phyloP scores from a whole-genome alignment of 345 rosid species.

The Corchorus capsularis region DNA sequence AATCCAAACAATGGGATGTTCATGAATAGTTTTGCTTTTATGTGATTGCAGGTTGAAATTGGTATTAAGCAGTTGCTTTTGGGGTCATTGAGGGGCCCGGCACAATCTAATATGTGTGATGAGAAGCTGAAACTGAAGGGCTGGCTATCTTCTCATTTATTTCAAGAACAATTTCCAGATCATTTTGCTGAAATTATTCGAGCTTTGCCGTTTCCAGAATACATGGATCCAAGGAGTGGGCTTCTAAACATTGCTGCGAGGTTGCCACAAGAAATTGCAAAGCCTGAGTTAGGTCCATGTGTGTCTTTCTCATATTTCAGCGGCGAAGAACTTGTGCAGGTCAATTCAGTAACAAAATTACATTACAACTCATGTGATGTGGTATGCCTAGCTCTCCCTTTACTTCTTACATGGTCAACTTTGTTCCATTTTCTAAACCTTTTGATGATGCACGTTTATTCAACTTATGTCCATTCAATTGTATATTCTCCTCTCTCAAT shows the following conservation, averaged over 20 bases:
- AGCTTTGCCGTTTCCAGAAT: slow-evolving; percentile 73
- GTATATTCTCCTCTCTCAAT: not conserved
- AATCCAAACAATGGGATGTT: too few species aligned
- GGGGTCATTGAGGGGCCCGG: slow-evolving; percentile 72
- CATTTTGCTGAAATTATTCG: slow-evolving; percentile 72
- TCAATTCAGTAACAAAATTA: slow-evolving; percentile 62
- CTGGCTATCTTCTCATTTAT: slow-evolving; percentile 81
- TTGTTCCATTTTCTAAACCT: slow-evolving; percentile 8
- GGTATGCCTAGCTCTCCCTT: slow-evolving; percentile 46
- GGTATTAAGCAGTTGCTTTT: slow-evolving; percentile 65
- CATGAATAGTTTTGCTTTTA: slow-evolving; percentile 18
- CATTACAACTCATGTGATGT: slow-evolving; percentile 69
- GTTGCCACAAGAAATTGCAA: slow-evolving; percentile 46
- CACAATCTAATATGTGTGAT: slow-evolving; percentile 58
- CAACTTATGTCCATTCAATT: not conserved
- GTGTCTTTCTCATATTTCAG: slow-evolving; percentile 77
- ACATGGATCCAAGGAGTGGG: slow-evolving; percentile 78
- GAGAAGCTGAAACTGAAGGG: slow-evolving; percentile 84
- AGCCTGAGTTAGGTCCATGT: slow-evolving; percentile 74
- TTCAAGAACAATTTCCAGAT: slow-evolving; percentile 78
- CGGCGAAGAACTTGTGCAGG: slow-evolving; percentile 57
- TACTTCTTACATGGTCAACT: not conserved
- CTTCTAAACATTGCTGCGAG: slow-evolving; percentile 72
- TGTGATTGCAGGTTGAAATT: slow-evolving; percentile 72
- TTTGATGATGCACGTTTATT: slow-evolving; percentile 9